Evolutionary conservation across 2,329 filamentous ascomycete genomes (phyloP).

Genomic region (Hypoxylon sp.): DNA sequence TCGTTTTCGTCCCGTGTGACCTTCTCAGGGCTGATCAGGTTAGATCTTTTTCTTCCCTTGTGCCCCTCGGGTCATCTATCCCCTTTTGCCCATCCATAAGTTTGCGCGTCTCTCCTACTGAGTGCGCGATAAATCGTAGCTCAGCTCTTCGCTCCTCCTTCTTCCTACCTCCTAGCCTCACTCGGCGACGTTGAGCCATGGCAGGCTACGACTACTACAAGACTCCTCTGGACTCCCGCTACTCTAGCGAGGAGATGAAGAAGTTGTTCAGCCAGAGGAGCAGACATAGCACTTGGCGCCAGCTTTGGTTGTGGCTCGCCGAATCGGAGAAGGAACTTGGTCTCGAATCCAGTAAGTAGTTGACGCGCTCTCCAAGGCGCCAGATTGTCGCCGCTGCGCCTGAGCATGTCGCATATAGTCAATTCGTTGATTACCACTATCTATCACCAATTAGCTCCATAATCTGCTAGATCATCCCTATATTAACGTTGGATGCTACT

Average conservation of each 20-base stretch:
- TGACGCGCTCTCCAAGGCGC: constrained; percentile 60
- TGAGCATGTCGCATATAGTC: neutral
- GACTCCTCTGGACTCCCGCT: constrained; percentile 78
- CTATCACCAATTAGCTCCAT: neutral
- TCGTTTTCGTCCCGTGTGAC: constrained; percentile 29
- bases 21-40: constrained; percentile 21
- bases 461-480: neutral
- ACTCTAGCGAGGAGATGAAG: constrained; percentile 81
- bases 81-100: constrained; percentile 24
- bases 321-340: constrained; percentile 86
- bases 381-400: neutral
- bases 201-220: constrained; percentile 67
- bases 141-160: constrained; percentile 4
- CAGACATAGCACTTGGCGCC: constrained; percentile 66
- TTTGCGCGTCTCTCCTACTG: constrained; percentile 15
- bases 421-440: neutral
- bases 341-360: constrained; percentile 71
- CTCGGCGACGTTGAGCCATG: constrained; percentile 7
- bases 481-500: constrained; percentile 51
- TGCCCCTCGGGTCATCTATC: constrained; percentile 21
- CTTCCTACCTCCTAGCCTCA: constrained; percentile 7
- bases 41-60: constrained; percentile 24
- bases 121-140: constrained; percentile 29
- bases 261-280: constrained; percentile 83
- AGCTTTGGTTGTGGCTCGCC: constrained; percentile 87